Base-by-base conservation (phyloP, 495 filamentous ascomycete genomes). In the Rostrohypoxylon terebratum region DNA sequence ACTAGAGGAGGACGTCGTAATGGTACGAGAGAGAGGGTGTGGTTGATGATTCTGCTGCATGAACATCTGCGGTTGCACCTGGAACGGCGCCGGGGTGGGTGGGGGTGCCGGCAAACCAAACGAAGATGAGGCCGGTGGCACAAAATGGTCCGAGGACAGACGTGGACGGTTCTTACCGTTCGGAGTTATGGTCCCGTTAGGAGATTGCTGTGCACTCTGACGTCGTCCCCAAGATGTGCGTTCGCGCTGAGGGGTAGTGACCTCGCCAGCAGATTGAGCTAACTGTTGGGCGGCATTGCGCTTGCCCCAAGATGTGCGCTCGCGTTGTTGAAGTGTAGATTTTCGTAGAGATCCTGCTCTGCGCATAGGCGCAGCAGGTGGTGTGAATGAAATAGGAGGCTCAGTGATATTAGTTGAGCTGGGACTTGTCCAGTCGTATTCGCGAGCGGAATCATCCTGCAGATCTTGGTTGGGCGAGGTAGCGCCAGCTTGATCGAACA, bases 241-340 rank as follows among this genome's bases (percentile, higher is more conserved):
- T 11, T 73, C 66, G 20, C 71, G 71, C 59, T 67, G 69, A 9
- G 88, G 82, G 3, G 87, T 83, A 47, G 84, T 69, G 69, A 86
- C 80, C 70, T 90, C 84, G 60, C 71, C 65, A 44, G 80, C 66
- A 74, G 82, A 69, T 62, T 83, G 82, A 6, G 82, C 77, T 13
- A 85, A 68, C 33, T 86, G 76, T 62, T 82, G 82, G 63, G 83
- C 81, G 18, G 80, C 84, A 66, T 81, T 76, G 51, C 86, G 82
- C 47, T 84, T 80, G n/a, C 85, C 83, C 83, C 82, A 89, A 9
- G 90, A 87, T 2, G 85, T 85, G 45, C 89, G 87, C 21, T 90
- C 90, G 45, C 94, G 90, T 78, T 96, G 93, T 72, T 95, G 92
- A 45, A 96, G 81, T 4, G 94, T 96, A n/a, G 93, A 95, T 75